Conservation (phyloP, 2,329 filamentous ascomycete species). For the Fusarium sp. region DNA sequence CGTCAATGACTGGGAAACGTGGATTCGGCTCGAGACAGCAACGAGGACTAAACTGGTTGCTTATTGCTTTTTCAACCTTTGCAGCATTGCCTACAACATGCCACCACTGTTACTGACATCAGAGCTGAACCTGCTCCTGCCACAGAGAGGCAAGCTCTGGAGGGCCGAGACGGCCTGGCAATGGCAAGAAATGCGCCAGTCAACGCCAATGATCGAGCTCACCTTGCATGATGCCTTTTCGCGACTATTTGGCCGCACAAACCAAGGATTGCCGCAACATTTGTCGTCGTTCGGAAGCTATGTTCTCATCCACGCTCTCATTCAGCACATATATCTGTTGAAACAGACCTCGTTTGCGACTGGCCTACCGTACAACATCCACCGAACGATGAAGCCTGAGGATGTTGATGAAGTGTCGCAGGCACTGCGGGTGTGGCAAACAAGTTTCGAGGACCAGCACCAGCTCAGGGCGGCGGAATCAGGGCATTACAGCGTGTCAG, state of each 20-base stretch:
- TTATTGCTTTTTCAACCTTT: conserved; percentile 75
- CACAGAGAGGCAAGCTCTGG: conserved; percentile 71
- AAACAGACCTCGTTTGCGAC: conserved; percentile 73
- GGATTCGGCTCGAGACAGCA: conserved; percentile 71
- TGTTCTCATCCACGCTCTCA: conserved; percentile 78
- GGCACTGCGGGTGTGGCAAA: conserved; percentile 71
- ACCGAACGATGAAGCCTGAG: conserved; percentile 66
- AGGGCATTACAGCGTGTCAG: conserved; percentile 62
- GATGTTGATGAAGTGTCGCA: conserved; percentile 71
- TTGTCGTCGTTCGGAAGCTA: conserved; percentile 78
- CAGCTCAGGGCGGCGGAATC: conserved; percentile 67
- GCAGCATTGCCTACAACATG: conserved; percentile 74
- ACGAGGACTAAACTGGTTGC: conserved; percentile 73
- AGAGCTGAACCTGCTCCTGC: conserved; percentile 70
- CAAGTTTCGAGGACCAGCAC: conserved; percentile 70
- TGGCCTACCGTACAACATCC: conserved; percentile 64
- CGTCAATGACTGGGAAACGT: conserved; percentile 70
- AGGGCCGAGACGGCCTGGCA: conserved; percentile 71
- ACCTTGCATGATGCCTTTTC: conserved; percentile 72
- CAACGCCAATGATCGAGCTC: conserved; percentile 66
- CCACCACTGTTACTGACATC: conserved; percentile 72
- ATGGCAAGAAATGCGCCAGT: conserved; percentile 72
- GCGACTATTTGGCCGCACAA: conserved; percentile 67
- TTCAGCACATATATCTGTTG: conserved; percentile 80
- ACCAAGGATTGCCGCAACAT: conserved; percentile 64